These are phyloP conservation scores for Smallanthus sonchifolius DNA, from an alignment of 129 eudicot species.

Conservation along the genomic window DNA sequence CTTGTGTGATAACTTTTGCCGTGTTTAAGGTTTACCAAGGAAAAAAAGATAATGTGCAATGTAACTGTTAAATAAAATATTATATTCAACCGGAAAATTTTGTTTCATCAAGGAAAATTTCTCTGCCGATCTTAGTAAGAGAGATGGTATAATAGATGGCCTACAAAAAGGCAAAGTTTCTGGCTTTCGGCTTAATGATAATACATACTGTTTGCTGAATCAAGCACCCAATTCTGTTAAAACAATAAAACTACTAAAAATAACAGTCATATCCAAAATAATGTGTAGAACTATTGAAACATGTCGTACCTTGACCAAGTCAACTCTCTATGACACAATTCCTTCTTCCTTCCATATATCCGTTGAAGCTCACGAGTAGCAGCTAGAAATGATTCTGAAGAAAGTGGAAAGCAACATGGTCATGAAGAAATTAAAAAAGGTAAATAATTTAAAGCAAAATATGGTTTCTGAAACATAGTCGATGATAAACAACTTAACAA, in stretches of 20 bases:
- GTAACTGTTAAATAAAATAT: conserved; percentile 3
- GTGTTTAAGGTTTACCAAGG: not conserved
- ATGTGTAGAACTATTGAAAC: conserved; percentile 6
- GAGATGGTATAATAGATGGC: conserved; percentile 15
- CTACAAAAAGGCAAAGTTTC: conserved; percentile 15
- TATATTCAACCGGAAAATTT: not conserved
- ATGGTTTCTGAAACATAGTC: conserved; percentile 3
- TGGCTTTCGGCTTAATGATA: conserved; percentile 1
- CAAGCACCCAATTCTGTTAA: conserved; percentile 1
- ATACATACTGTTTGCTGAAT: conserved; percentile 18
- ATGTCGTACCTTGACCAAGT: conserved; percentile 28
- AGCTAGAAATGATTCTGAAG: conserved; percentile 56
- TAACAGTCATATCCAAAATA: not conserved
- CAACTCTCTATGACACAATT: conserved; percentile 29
- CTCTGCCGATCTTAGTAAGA: not conserved
- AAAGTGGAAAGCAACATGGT: not conserved
- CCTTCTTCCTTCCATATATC: conserved; percentile 52
- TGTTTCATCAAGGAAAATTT: not conserved
- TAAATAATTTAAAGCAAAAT: not conserved
- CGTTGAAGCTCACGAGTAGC: conserved; percentile 68
- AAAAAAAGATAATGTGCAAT: not conserved
- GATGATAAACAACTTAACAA: not conserved
- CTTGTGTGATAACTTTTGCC: not conserved
- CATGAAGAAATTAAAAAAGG: conserved; percentile 2
- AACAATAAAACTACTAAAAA: not conserved